Percentiles rank a stretch among this genome's conserved stretches.
Evolutionary conservation across 1,284 basidiomycete species (phyloP).

Genomic region (Nidula niveotomentosa): DNA sequence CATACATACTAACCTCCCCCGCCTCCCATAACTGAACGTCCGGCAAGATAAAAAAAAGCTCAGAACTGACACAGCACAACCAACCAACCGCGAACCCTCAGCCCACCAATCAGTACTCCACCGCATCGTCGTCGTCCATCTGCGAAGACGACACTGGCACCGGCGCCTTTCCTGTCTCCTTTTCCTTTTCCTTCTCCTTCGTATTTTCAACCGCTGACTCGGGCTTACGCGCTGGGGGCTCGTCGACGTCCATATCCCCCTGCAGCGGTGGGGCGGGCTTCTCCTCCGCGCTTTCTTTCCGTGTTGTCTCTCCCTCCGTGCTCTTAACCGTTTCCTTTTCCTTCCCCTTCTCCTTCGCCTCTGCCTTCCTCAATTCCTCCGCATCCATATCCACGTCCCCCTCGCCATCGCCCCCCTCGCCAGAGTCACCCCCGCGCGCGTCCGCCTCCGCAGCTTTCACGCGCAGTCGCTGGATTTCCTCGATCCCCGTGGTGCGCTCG

Average conservation of each 20-base stretch:
- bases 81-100: too few relatives aligned
- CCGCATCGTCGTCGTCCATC: conserved; percentile 41
- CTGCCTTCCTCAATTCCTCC: conserved; percentile 23
- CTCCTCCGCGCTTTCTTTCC: background rate
- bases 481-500: conserved; percentile 57
- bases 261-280: background rate
- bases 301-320: background rate
- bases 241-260: too few relatives aligned
- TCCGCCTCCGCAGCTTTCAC: conserved; percentile 68
- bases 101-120: conserved; percentile 32
- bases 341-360: background rate
- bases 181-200: conserved; percentile 33
- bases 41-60: too few relatives aligned
- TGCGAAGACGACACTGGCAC: conserved; percentile 25
- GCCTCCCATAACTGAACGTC: too few relatives aligned
- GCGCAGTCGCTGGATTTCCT: conserved; percentile 62
- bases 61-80: too few relatives aligned
- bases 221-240: background rate
- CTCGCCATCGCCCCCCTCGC: conserved; percentile 22
- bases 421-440: conserved; percentile 38
- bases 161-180: conserved; percentile 35
- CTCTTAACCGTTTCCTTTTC: background rate
- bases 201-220: conserved; percentile 26
- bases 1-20: too few relatives aligned
- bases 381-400: conserved; percentile 43